Base-by-base conservation (phyloP, 202 grass and related monocot genomes). In the Hordeum pubiflorum region DNA sequence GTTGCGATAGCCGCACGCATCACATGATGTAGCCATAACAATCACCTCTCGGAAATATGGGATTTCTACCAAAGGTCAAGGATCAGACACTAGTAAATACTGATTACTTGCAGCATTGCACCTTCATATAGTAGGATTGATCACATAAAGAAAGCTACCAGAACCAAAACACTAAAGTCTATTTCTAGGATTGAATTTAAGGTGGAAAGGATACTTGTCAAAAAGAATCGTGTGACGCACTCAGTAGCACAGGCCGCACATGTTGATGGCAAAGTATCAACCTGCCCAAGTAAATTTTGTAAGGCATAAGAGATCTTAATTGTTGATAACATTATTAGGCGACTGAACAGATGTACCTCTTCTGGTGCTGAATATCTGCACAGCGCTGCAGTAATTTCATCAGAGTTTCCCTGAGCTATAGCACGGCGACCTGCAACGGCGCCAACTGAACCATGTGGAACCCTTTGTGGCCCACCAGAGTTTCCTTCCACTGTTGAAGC, bases 1-100 rank as follows among this genome's bases (percentile, higher is more conserved):
- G 69, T 87, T 97, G 79, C 92, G 91, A 57, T 97, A 97, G 64
- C 94, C 91, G 72, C 91, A 97, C 9, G 72, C 29, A 87, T 97
- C 94, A 69, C 94, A 97, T 55, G 84, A 82, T 82, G 87, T 86
- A 33, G 94, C 91, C 91, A 97, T 97, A 67, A 97, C 79, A 87
- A 97, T 94, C 59, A 97, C 94, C 40, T 97, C 90, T 23, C 82
- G 78, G 55, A 97, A 97, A 82, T 97, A 97, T 81, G 94, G 94
- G 79, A 97, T 97, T 89, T 97, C 94, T 97, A 78, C 52, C 55
- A 76, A 66, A 83, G 8, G 79, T 88, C 27, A 88, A 91, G 80
- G 87, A 72, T 83, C 46, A 68, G 41, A 74, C 31, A 69, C 50
- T 68, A 58, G 27, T 12, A 90, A 61, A 76, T 71, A 76, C 56